Evolutionary conservation across 2,329 filamentous ascomycete species (phyloP), one percentile per base, ranked within the genome.

Genomic region (Alternaria conjuncta): DNA sequence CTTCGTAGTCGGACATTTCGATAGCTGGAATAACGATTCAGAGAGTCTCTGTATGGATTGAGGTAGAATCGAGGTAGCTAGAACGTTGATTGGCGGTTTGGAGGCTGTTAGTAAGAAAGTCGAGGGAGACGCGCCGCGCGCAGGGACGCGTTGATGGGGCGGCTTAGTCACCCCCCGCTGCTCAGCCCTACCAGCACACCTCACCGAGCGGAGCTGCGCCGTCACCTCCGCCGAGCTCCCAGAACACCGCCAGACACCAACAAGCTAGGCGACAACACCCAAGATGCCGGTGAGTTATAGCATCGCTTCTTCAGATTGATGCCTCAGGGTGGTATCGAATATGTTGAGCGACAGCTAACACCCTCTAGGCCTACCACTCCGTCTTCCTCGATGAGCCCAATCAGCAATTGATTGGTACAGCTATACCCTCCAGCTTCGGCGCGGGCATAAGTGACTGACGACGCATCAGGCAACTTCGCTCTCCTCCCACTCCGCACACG

Each of bases 401-500:
- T 77, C 87, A 90, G 71, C 87, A 88, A 75, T 78, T 89, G 73
- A 89, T 90, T 79, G 88, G 86, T 88, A 85, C 62, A 25, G 43
- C 21, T 25, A 28, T 3, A 12, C 50, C 26, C 50, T 15, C 28
- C 49, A 32, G 28, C 13, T 15, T 18, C 58, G n/a, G 0, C 18
- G 5, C 18, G 8, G 2, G 11, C 8, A 3, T 11, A 20, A 6
- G 0, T 45, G 18, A 51, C 32, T 58, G 25, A 64, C 43, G 1
- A 11, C 45, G 13, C 7, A 26, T 20, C 71, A 86, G 94, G 95
- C 80, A 98, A 97, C 88, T 94, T 98, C 79, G 94, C 95, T 21
- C 89, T 98, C 72, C 90, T 97, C 57, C 95, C 96, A 1, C 91
- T 99, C 59, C 94, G 96, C 76, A 98, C 96, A 76, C 93, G 93